A percentile compares a stretch with the other conserved stretches of the same genome.
Evolutionary conservation across 805 yeast species (phyloP).

Genomic region (Torulaspora delbrueckii): DNA sequence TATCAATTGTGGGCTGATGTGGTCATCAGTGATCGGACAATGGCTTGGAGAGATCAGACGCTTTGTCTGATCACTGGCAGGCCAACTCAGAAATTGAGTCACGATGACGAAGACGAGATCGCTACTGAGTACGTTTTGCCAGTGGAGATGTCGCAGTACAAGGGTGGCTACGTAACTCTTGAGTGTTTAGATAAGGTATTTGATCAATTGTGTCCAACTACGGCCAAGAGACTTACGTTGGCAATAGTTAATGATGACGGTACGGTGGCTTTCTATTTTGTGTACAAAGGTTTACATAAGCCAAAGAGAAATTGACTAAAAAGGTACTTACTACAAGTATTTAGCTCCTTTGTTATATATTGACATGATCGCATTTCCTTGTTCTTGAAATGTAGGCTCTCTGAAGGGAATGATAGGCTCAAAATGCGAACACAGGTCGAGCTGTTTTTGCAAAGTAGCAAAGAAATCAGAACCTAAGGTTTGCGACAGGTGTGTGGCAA

Average conservation of each 20-base stretch:
- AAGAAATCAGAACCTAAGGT: conserved; percentile 15
- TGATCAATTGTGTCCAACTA: conserved; percentile 13
- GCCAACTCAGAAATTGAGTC: conserved; percentile 24
- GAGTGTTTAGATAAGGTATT: conserved; percentile 24
- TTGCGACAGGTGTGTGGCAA: conserved; percentile 15
- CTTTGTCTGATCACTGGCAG: conserved; percentile 20
- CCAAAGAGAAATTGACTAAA: conserved; percentile 49
- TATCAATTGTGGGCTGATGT: conserved; percentile 31
- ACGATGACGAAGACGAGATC: conserved; percentile 18
- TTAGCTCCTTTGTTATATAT: conserved; percentile 15
- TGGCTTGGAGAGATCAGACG: conserved; percentile 15
- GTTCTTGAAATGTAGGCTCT: conserved; percentile 27
- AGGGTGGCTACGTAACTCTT: conserved; percentile 21
- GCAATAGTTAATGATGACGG: conserved; percentile 63
- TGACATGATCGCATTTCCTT: conserved; percentile 30
- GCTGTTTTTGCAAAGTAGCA: conserved; percentile 4
- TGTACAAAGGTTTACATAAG: conserved; percentile 60
- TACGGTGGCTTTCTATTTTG: conserved; percentile 63
- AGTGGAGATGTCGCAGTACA: conserved; percentile 29
- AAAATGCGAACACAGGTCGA: conserved; percentile 6
- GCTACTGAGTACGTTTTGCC: conserved; percentile 29
- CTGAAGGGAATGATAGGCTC: conserved; percentile 10
- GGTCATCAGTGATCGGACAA: conserved; percentile 9
- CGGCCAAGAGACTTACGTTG: conserved; percentile 42
- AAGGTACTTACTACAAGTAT: not conserved